Evolutionary conservation across 805 yeast species (phyloP).

Genomic region (Scheffersomyces ergatensis): DNA sequence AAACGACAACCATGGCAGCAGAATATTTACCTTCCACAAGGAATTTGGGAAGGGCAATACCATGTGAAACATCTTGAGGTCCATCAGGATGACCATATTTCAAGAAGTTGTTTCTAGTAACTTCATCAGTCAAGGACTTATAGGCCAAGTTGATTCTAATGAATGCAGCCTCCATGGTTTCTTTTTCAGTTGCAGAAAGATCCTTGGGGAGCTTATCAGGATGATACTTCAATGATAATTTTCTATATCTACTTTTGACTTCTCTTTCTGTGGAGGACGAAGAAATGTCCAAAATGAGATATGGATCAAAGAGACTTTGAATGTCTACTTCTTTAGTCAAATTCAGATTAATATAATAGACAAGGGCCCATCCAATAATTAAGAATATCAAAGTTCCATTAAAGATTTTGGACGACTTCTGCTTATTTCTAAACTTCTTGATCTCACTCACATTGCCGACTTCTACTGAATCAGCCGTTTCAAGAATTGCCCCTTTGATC

Average conservation of each 20-base stretch:
- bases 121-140: slow-evolving; percentile 90
- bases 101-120: slow-evolving; percentile 73
- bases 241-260: slow-evolving; percentile 79
- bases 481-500: slow-evolving; percentile 28
- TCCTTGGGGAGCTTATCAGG: slow-evolving; percentile 86
- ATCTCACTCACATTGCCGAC: slow-evolving; percentile 22
- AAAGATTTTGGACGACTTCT: slow-evolving; percentile 28
- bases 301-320: slow-evolving; percentile 76
- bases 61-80: slow-evolving; percentile 84
- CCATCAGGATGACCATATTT: slow-evolving; percentile 98
- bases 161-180: slow-evolving; percentile 67
- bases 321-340: slow-evolving; percentile 45
- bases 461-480: slow-evolving; percentile 34
- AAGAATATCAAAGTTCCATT: slow-evolving; percentile 33
- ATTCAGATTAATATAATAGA: slow-evolving; percentile 38
- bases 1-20: slow-evolving; percentile 56
- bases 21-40: slow-evolving; percentile 81
- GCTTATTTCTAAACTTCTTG: slow-evolving; percentile 23
- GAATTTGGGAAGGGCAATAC: slow-evolving; percentile 92
- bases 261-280: slow-evolving; percentile 68
- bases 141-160: slow-evolving; percentile 88
- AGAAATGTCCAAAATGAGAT: slow-evolving; percentile 75
- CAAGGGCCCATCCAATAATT: slow-evolving; percentile 60
- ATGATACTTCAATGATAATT: slow-evolving; percentile 82
- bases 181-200: slow-evolving; percentile 53